Base-by-base conservation (phyloP, 306 rosid genomes). In the Gleditsia sinensis region DNA sequence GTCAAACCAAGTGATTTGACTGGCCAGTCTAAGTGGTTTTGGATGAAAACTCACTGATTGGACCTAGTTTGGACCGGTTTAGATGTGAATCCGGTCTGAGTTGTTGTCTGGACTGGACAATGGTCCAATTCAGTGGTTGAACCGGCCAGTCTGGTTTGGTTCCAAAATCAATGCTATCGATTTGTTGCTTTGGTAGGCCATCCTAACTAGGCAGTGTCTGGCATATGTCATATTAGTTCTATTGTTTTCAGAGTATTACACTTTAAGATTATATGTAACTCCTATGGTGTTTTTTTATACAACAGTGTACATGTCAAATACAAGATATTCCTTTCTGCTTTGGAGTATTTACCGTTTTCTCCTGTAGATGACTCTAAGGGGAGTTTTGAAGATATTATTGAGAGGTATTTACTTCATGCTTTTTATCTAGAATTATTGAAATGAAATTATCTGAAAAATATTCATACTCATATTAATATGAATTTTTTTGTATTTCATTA, bases 281-380 rank as follows among this genome's bases (percentile, higher is more conserved):
- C 24, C 42, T 83, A 33, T 82, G 71, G 3, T 67, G 19, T 80
- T 75, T 57, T n/a, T 78, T 71, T 65, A 69, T 84, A 81, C 67
- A 64, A 86, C 88, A 92, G 97, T 39, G 84, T 90, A 74, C 95
- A 77, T 82, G 91, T 90, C 81, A 94, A 92, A 83, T 87, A 87
- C 78, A 92, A 92, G 93, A 90, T 94, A 76, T 92, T 94, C 82
- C 81, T 92, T 85, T 92, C 99, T 75, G 97, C 96, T 24, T 86
- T 94, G 86, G 96, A 88, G 76, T 90, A 94, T 83, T 87, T 94
- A 43, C 96, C 96, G 65, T 94, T 92, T 86, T 94, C 97, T 77
- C 79, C 87, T 0, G 64, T 69, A 81, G 83, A 86, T 71, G 85
- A 90, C 59, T 92, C 96, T 30, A 94, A 77, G 82, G 99, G 92